Evolutionary conservation across 345 rosid species (phyloP), one percentile per base, ranked within the genome.

Genomic region (Anastatica hierochuntica): DNA sequence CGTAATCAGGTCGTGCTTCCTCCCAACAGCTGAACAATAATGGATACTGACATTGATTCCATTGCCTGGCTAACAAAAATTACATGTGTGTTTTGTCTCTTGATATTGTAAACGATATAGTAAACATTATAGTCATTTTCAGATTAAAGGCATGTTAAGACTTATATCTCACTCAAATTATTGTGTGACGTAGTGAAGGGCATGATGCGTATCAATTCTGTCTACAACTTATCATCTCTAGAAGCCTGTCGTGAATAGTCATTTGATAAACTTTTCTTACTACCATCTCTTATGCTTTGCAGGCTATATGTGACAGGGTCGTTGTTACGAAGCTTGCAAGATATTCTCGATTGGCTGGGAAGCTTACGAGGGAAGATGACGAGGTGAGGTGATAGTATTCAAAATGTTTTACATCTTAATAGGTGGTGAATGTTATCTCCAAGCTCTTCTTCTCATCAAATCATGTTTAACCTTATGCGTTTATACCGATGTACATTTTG

Each of bases 181-280:
- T 33, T 40, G 24, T 58, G 5, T 60, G 62, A 58, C 81, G 86
- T 88, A 68, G 72, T 35, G 94, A 82, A 76, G 95, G 95, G 16
- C 81, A 76, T 44, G 78, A 84, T 72, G 80, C 90, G 42, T 90
- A 86, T 68, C 97, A 90, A 66, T 90, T 90, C 66, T 84, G 79
- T 69, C 81, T 90, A 52, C 97, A 90, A 71, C 97, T n/a, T n/a
- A n/a, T n/a, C n/a, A n/a, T n/a, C n/a, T n/a, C n/a, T n/a, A n/a
- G n/a, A n/a, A n/a, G n/a, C n/a, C n/a, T n/a, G n/a, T n/a, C n/a
- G n/a, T n/a, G n/a, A n/a, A n/a, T n/a, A n/a, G n/a, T n/a, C n/a
- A n/a, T 13, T 31, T 51, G 12, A 6, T 7, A n/a, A 37, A 14
- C n/a, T 51, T 49, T 49, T 41, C 9, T 39, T 60, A 20, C 2